Conservation (phyloP, 73 alveolate genomes). For the Paramecium sexaurelia region DNA sequence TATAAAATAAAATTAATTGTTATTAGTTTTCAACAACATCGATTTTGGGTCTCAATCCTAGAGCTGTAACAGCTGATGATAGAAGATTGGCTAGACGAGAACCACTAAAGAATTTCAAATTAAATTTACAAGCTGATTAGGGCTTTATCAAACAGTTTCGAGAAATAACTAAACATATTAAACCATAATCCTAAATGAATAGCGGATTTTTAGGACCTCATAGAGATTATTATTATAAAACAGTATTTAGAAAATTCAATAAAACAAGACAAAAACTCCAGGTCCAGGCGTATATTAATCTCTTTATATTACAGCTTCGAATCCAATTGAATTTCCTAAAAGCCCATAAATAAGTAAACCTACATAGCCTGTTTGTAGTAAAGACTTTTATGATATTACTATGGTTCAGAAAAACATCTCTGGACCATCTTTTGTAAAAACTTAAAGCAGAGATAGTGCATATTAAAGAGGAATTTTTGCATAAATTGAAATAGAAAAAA, state of each 20-base stretch:
- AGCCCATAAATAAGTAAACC: constrained; percentile 13
- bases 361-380: not conserved
- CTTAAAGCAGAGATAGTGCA: constrained; percentile 20
- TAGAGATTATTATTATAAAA: constrained; percentile 39
- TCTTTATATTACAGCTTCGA: not conserved
- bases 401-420: not conserved
- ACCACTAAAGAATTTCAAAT: not conserved
- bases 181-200: constrained; percentile 19
- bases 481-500: constrained; percentile 49
- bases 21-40: constrained; percentile 7
- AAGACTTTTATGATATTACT: constrained; percentile 28
- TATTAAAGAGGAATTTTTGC: constrained; percentile 38
- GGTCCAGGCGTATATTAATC: constrained; percentile 50
- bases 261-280: constrained; percentile 30
- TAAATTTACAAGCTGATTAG: constrained; percentile 28
- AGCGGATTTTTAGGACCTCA: constrained; percentile 23
- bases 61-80: constrained; percentile 55
- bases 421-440: constrained; percentile 33
- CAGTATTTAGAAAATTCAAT: constrained; percentile 4
- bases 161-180: not conserved
- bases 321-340: constrained; percentile 43
- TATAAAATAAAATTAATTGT: not conserved
- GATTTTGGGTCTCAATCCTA: constrained; percentile 1
- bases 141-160: constrained; percentile 51
- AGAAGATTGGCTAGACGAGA: not conserved